Evolutionary conservation across 2,329 filamentous ascomycete species (phyloP).

Genomic region (Trichoderma endophyticum): DNA sequence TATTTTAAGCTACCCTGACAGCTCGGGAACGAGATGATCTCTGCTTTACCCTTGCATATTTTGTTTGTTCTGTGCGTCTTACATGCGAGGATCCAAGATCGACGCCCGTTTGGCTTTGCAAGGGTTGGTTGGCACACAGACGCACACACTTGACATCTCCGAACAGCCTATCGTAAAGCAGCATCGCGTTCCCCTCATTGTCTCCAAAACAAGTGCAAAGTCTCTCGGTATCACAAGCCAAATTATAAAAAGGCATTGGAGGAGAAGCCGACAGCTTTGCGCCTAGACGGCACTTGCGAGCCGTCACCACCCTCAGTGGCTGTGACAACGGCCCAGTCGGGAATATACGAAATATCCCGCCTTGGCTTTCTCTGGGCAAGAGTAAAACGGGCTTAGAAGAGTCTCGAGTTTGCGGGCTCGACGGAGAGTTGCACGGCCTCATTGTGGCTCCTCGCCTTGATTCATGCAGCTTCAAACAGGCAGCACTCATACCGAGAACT

Average conservation of each 20-base stretch:
- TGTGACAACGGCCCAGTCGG: not conserved
- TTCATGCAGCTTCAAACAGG: not conserved
- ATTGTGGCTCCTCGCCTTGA: constrained; percentile 6
- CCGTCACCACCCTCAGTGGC: not conserved
- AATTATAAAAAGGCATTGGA: not conserved
- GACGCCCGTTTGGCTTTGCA: not conserved
- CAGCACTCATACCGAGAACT: not conserved
- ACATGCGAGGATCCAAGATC: not conserved
- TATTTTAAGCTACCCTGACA: not conserved
- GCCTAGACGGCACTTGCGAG: not conserved
- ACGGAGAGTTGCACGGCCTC: constrained; percentile 5
- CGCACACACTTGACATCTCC: not conserved
- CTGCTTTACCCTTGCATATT: not conserved
- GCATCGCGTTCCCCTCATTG: not conserved
- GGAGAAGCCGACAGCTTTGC: not conserved
- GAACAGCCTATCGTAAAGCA: not conserved
- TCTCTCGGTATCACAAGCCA: constrained; percentile 19
- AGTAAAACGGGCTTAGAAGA: not conserved
- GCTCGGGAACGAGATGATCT: not conserved
- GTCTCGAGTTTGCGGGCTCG: not conserved
- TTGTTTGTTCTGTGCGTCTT: not conserved
- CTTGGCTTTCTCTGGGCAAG: not conserved
- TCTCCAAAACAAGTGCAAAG: not conserved
- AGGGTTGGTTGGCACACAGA: not conserved
- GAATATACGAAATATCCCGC: not conserved